phyloP scores from a whole-genome alignment of 129 eudicot genomes.

The Centella asiatica region DNA sequence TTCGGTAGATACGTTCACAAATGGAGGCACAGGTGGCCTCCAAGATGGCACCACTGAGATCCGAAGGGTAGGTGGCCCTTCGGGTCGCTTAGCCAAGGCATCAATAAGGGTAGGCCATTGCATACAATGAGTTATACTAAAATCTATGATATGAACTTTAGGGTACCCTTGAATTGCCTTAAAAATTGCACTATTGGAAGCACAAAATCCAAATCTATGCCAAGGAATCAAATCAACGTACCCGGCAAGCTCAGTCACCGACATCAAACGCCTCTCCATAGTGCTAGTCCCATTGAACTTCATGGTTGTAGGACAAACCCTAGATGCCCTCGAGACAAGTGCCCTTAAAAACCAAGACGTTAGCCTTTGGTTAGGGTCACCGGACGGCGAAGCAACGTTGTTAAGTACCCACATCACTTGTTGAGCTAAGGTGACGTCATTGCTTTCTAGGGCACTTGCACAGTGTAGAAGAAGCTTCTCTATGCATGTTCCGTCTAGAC shows the following conservation, averaged over 20 bases:
- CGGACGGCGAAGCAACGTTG: slow-evolving; percentile 64
- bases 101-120: slow-evolving; percentile 83
- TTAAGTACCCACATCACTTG: slow-evolving; percentile 95
- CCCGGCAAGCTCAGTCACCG: slow-evolving; percentile 69
- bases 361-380: slow-evolving; percentile 80
- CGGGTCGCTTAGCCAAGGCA: slow-evolving; percentile 50
- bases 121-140: slow-evolving; percentile 73
- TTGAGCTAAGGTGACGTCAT: slow-evolving; percentile 72
- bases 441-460: slow-evolving; percentile 62
- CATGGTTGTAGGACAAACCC: slow-evolving; percentile 61
- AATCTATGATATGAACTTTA: slow-evolving; percentile 64
- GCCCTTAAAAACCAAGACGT: slow-evolving; percentile 74
- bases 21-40: slow-evolving; percentile 67
- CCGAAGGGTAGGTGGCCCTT: slow-evolving; percentile 57
- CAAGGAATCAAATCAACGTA: slow-evolving; percentile 84
- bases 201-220: slow-evolving; percentile 79
- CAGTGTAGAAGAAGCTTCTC: slow-evolving; percentile 78
- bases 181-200: slow-evolving; percentile 63
- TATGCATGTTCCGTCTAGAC: slow-evolving; percentile 70
- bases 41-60: slow-evolving; percentile 65
- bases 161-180: slow-evolving; percentile 48
- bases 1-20: slow-evolving; percentile 44
- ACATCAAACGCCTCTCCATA: slow-evolving; percentile 35
- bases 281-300: slow-evolving; percentile 25
- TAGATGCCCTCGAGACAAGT: slow-evolving; percentile 56